Base-by-base conservation (phyloP, 805 yeast species). In the Blastobotrys terrestris region DNA sequence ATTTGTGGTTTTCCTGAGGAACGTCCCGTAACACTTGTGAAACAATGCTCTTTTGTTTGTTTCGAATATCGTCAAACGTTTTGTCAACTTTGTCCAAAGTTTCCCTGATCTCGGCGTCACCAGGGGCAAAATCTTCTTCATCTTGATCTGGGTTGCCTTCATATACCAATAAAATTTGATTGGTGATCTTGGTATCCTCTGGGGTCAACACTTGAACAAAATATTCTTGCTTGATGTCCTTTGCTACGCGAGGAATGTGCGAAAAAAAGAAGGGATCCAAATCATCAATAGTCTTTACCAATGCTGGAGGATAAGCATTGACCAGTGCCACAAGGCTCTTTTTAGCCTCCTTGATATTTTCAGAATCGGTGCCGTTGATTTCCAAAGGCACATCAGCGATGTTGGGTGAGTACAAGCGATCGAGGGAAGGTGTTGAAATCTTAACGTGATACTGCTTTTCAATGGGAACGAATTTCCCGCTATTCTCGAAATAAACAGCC, bases 271-370 rank as follows among this genome's bases (percentile, higher is more conserved):
- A 80, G 11, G 80, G 69, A 59, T 85, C 88, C 58, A 92, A 77
- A 61, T 87, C 96, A 5, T 72, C 65, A 44, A 88, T 71, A 8
- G 72, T 71, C 55, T 71, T 70, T 35, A 88, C 77, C 54, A 80
- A 79, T 44, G 77, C 73, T 39, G 97, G 96, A 6, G 88, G 73
- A 52, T 84, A 76, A 50, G 75, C 72, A 69, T 88, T 90, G 52
- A 94, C 96, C 18, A 76, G 69, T 39, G 80, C 75, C 53, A 94
- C 88, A 54, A 94, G 74, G 16, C 80, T 80, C 80, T 81, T 83
- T 69, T 91, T 87, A 39, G 89, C 86, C 13, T 67, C 61, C 64
- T 84, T 82, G 57, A 80, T 76, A 2, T 79, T 70, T 20, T 71
- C 78, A 44, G 71, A 72, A 42, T 73, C 69, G 45, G 70, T 61